Conservation (phyloP, 805 yeast species). For the Spathaspora passalidarum region DNA sequence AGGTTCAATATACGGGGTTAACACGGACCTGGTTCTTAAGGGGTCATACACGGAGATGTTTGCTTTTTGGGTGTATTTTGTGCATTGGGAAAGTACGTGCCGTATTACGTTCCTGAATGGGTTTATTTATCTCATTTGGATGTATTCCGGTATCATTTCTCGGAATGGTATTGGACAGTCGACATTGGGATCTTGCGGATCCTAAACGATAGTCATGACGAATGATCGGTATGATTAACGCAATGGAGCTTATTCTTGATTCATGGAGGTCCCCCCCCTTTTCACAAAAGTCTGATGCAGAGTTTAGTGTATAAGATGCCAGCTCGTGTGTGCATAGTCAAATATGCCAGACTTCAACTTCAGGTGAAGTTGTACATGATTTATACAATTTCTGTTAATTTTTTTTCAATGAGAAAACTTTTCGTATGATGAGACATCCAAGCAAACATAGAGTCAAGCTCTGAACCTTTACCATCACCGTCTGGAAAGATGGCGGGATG, state of each 20-base stretch:
- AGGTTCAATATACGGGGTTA: too few relatives aligned
- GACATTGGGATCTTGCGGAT: slow-evolving; percentile 59
- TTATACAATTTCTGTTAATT: slow-evolving; percentile 2
- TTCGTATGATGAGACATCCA: slow-evolving; percentile 63
- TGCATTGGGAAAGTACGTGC: background rate
- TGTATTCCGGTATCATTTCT: slow-evolving; percentile 11
- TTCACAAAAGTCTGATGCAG: slow-evolving; percentile 3
- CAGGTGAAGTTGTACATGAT: slow-evolving; percentile 18
- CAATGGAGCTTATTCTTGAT: slow-evolving; percentile 86
- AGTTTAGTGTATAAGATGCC: too few relatives aligned
- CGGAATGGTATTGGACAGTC: slow-evolving; percentile 30
- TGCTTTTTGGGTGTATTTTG: background rate
- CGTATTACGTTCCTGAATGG: slow-evolving; percentile 12
- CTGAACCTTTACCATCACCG: slow-evolving; percentile 46
- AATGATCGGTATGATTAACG: slow-evolving; percentile 53
- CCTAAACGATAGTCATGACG: slow-evolving; percentile 77
- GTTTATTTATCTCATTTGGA: slow-evolving; percentile 17
- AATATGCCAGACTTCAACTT: slow-evolving; percentile 54
- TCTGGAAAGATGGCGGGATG: slow-evolving; percentile 46
- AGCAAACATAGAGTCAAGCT: slow-evolving; percentile 91
- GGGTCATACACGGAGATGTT: background rate
- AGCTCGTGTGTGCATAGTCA: slow-evolving; percentile 53
- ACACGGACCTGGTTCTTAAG: background rate
- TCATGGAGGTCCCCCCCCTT: slow-evolving; percentile 52
- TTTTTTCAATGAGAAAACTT: slow-evolving; percentile 6